Conservation (phyloP, 306 rosid species). For the Citrullus amarus region DNA sequence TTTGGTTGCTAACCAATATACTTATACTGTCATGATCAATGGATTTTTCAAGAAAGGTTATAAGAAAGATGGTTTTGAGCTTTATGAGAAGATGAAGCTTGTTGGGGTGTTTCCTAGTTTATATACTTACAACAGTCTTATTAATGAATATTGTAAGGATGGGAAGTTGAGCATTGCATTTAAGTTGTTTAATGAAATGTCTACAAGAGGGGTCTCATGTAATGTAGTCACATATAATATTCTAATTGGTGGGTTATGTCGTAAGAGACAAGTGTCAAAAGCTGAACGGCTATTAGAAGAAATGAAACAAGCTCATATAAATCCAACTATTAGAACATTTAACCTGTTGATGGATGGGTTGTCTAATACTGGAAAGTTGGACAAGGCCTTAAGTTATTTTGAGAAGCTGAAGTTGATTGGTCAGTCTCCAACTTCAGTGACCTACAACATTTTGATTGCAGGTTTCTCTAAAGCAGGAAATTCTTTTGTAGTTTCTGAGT, state of each 20-base stretch:
- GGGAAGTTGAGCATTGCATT: constrained; percentile 35
- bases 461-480: constrained; percentile 42
- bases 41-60: constrained; percentile 63
- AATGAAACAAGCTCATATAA: constrained; percentile 30
- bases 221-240: constrained; percentile 47
- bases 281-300: constrained; percentile 39
- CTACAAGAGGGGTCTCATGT: constrained; percentile 36
- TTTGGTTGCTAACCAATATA: constrained; percentile 49
- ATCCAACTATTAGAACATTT: constrained; percentile 48
- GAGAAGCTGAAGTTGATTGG: constrained; percentile 47
- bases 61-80: constrained; percentile 54
- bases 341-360: constrained; percentile 57
- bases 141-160: constrained; percentile 34
- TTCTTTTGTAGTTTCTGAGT: constrained; percentile 27
- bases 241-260: constrained; percentile 47
- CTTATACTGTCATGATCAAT: constrained; percentile 50
- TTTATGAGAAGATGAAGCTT: constrained; percentile 45
- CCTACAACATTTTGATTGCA: constrained; percentile 49
- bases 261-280: constrained; percentile 25
- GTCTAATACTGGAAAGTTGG: constrained; percentile 42
- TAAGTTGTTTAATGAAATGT: constrained; percentile 59
- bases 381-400: constrained; percentile 42
- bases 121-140: constrained; percentile 46
- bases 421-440: constrained; percentile 44
- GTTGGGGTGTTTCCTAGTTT: constrained; percentile 38